These are phyloP conservation scores for Lavandula angustifolia DNA, from an alignment of 257 asterid genomes.

Conservation along the genomic window DNA sequence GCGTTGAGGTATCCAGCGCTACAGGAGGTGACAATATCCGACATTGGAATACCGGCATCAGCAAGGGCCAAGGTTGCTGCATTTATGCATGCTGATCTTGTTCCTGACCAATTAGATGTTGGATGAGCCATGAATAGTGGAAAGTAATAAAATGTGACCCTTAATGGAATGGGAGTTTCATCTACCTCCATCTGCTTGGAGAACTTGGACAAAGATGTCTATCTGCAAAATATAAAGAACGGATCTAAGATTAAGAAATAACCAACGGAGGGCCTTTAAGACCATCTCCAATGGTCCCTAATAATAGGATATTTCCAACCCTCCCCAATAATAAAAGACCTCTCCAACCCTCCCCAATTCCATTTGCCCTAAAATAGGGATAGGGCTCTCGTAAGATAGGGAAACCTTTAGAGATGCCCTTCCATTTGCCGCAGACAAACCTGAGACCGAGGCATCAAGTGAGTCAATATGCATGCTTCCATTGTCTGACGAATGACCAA, in stretches of 20 bases:
- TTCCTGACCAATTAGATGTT: constrained; percentile 52
- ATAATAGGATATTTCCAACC: too few relatives aligned
- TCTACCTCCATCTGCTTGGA: constrained; percentile 98
- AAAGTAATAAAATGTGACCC: neutral
- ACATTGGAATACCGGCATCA: constrained; percentile 97
- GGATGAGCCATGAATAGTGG: constrained; percentile 1
- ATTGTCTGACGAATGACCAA: constrained; percentile 94
- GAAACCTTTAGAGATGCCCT: too few relatives aligned
- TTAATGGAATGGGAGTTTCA: constrained; percentile 10
- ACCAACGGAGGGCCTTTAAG: neutral
- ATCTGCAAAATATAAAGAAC: constrained; percentile 53
- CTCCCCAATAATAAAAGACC: too few relatives aligned
- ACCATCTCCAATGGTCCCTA: too few relatives aligned
- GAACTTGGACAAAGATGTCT: constrained; percentile 96
- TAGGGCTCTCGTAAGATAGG: too few relatives aligned
- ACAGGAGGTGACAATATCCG: constrained; percentile 92
- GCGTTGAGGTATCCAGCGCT: constrained; percentile 83
- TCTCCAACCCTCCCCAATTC: too few relatives aligned
- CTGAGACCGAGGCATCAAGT: constrained; percentile 96
- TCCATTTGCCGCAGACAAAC: constrained; percentile 39
- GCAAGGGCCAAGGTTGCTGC: constrained; percentile 98
- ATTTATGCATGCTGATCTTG: constrained; percentile 99
- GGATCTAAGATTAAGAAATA: neutral
- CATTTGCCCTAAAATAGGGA: too few relatives aligned
- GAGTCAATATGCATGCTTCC: constrained; percentile 93